Base-by-base conservation (phyloP, 1,139 yeast genomes). In the Eremothecium gossypii region DNA sequence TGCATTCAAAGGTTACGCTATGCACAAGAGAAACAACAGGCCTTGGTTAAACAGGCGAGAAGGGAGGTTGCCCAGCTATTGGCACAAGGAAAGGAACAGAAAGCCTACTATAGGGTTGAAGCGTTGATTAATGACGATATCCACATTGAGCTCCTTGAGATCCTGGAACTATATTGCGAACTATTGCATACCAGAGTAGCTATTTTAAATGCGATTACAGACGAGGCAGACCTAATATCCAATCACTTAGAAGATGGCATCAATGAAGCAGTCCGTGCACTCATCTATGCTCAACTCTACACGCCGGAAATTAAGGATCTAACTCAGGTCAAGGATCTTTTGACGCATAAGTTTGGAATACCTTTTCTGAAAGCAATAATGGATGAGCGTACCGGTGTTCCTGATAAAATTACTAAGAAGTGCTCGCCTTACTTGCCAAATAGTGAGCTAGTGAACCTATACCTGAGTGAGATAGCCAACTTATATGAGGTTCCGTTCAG, bases 101-200 rank as follows among this genome's bases (percentile, higher is more conserved):
- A 89, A 54, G 96, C 96, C 14, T 74, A 75, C 46, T 86, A 87
- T 45, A 67, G 95, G 41, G 94, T 86, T 2, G 96, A 87, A 53
- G 83, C 84, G 54, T 76, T 87, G 45, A 84, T 89, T 26, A 73
- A 91, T 30, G 94, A 85, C 53, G 96, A 89, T 57, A 77, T 85
- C 38, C 78, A 82, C 55, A 76, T 84, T 17, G 96, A 89, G 61
- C 66, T 89, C 17, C 69, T 86, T 44, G 96, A 89, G 61, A 74
- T 76, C 38, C 64, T 87, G 40, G 95, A 86, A 61, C 68, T 89
- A 23, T 85, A 86, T 60, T 83, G 96, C 57, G 96, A 89, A 61
- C 66, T 89, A 17, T 63, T 86, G 12, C 71, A 84, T 42, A 95
- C 96, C 0, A 68, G 96, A 43, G 74, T 83, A 20, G 70, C 77